A percentile compares a stretch with the other conserved stretches of the same genome.
Conservation (phyloP, 352 stramenopile genomes). For the Phytophthora ramorum region DNA sequence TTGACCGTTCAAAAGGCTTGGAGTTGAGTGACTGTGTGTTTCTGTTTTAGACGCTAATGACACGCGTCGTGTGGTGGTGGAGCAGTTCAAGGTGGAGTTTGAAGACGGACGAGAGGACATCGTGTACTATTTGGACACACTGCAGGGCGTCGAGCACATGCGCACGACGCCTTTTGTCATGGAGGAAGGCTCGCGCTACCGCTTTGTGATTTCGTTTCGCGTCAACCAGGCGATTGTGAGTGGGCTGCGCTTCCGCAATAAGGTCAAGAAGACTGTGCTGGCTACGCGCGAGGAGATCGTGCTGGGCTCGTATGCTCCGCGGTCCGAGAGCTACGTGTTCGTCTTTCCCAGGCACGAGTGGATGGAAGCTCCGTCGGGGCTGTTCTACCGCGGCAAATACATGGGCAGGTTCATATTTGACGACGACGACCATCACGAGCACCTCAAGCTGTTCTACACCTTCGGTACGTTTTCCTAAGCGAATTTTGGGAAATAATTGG, state of each 20-base stretch:
- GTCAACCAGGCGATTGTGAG: conserved; percentile 89
- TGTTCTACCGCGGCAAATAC: conserved; percentile 91
- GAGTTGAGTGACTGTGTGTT: not conserved
- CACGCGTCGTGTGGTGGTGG: conserved; percentile 76
- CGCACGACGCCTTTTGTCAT: conserved; percentile 75
- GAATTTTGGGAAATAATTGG: not conserved
- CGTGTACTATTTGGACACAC: conserved; percentile 77
- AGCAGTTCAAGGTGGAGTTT: conserved; percentile 89
- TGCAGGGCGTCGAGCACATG: conserved; percentile 74
- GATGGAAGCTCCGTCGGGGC: conserved; percentile 83
- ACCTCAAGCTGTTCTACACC: conserved; percentile 80
- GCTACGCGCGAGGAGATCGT: conserved; percentile 82
- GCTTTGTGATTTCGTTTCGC: conserved; percentile 85
- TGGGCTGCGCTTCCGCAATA: conserved; percentile 86
- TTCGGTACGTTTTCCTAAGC: conserved; percentile 56
- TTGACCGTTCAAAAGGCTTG: not conserved
- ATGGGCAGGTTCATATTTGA: conserved; percentile 78
- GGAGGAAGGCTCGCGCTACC: conserved; percentile 81
- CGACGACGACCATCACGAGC: conserved; percentile 72
- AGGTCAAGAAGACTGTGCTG: conserved; percentile 86
- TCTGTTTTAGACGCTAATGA: conserved; percentile 55
- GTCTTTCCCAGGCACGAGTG: conserved; percentile 81
- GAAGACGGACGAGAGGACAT: conserved; percentile 73
- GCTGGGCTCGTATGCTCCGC: conserved; percentile 84
- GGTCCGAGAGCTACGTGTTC: conserved; percentile 80